Base-by-base conservation (phyloP, 371 early-diverging fungal species). In the Zychaea mexicana region DNA sequence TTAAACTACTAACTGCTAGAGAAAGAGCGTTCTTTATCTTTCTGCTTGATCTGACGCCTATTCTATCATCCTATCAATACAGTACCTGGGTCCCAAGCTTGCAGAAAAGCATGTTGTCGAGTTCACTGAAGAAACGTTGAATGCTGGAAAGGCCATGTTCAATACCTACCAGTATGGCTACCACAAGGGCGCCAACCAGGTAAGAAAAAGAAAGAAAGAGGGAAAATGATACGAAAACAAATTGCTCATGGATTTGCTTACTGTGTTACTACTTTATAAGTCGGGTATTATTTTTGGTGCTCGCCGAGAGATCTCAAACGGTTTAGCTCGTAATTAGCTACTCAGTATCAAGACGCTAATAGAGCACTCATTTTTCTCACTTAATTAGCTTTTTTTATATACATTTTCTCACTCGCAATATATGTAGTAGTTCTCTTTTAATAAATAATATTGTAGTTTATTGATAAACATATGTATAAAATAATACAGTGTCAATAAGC, bases 1-100 rank as follows among this genome's bases (percentile, higher is more conserved):
- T 32, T 2, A 32, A 19, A 28, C 24, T 7, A 24, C 5, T 15
- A 32, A 5, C 22, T 32, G 36, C 1, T 19, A 33, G n/a, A 39
- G 39, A 39, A 15, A 8, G 9, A 39, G n/a, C 13, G 17, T 6
- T 32, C 26, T 5, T 49, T 22, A 10, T 6, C 52, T 52, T n/a
- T n/a, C n/a, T n/a, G n/a, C n/a, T n/a, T n/a, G 22, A 52, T 52
- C 7, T 47, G 49, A 10, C 12, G 7, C 3, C 24, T 24, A n/a
- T n/a, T n/a, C n/a, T 47, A 47, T 47, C 4, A 26, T 19, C 6
- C 6, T 30, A 19, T 27, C 26, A 39, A 21, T 17, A n/a, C 71
- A 85, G 83, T 80, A 77, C 62, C 66, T 94, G 55, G 94, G 94
- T 0, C 93, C 93, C 13, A 90, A 90, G 68, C 77, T 94, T 58